phyloP scores from a whole-genome alignment of 2,329 filamentous ascomycete species.

The Apiospora sp. region DNA sequence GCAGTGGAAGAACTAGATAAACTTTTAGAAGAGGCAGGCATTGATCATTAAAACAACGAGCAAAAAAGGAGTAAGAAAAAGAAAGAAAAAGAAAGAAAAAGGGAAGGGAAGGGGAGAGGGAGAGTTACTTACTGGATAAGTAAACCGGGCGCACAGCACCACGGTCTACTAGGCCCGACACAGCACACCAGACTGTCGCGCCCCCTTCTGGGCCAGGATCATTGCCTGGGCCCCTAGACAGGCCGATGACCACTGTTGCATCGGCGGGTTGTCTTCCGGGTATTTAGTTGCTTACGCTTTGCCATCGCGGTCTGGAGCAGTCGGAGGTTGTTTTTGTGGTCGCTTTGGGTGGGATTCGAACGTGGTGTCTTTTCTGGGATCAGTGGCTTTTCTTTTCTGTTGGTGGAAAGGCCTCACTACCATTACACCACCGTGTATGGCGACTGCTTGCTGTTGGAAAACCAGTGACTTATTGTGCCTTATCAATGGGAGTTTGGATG shows the following conservation, averaged over 20 bases:
- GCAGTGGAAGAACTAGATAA: neutral
- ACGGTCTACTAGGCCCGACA: constrained; percentile 18
- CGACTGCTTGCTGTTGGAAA: constrained; percentile 6
- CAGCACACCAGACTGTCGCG: constrained; percentile 18
- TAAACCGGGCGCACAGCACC: constrained; percentile 5
- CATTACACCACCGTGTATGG: constrained; percentile 17
- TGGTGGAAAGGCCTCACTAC: constrained; percentile 17
- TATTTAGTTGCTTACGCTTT: constrained; percentile 20
- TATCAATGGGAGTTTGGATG: neutral
- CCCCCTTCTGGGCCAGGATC: constrained; percentile 5
- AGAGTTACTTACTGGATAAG: neutral
- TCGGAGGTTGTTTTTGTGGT: neutral
- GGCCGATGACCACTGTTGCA: constrained; percentile 18
- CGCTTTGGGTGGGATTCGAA: constrained; percentile 7
- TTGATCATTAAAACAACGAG: too few species aligned
- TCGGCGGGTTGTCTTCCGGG: constrained; percentile 15
- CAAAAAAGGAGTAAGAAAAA: too few species aligned
- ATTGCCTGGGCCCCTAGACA: neutral
- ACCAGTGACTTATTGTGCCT: neutral
- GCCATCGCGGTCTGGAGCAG: constrained; percentile 15
- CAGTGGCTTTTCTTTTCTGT: constrained; percentile 17
- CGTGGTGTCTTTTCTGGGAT: constrained; percentile 18
- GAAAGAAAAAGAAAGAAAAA: neutral
- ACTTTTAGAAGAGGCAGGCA: neutral
- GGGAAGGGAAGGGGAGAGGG: neutral